Percentiles rank a stretch among this genome's conserved stretches.
These are phyloP conservation scores for Arthrocladium fulminans DNA, from an alignment of 2,329 filamentous ascomycete genomes.

Conservation along the genomic window DNA sequence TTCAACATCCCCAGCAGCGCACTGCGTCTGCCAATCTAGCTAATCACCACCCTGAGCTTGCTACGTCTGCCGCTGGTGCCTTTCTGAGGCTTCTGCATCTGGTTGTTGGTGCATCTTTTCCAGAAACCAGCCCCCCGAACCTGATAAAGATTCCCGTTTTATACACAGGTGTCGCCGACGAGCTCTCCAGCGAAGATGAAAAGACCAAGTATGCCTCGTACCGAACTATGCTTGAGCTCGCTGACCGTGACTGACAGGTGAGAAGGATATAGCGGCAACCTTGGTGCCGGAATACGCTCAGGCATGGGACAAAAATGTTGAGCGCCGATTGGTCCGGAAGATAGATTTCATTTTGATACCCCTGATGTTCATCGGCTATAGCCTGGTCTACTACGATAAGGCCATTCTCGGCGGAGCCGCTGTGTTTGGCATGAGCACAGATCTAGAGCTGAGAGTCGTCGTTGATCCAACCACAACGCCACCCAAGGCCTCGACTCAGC, in stretches of 20 bases:
- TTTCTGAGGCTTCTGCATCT: too few relatives aligned
- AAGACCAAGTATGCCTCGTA: background rate
- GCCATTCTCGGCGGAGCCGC: constrained; percentile 65
- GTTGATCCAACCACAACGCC: constrained; percentile 42
- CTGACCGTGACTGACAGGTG: background rate
- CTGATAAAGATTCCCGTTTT: too few relatives aligned
- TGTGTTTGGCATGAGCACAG: constrained; percentile 66
- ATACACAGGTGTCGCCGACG: too few relatives aligned
- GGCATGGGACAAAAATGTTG: constrained; percentile 46
- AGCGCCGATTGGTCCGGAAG: constrained; percentile 53
- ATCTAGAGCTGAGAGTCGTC: constrained; percentile 51
- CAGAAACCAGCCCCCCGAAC: too few relatives aligned
- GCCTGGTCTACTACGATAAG: constrained; percentile 64
- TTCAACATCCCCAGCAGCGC: too few relatives aligned
- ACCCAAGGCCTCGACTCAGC: constrained; percentile 53
- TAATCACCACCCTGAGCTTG: too few relatives aligned
- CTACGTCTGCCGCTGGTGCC: too few relatives aligned
- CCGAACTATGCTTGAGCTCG: background rate
- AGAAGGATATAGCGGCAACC: constrained; percentile 45
- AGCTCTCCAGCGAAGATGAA: background rate
- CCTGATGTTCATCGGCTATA: constrained; percentile 57
- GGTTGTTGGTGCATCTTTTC: too few relatives aligned
- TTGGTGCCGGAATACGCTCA: constrained; percentile 52
- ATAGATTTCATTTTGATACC: constrained; percentile 61
- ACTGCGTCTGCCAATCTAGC: too few relatives aligned